These are phyloP conservation scores for Arxiozyma bovina DNA, from an alignment of 1,139 yeast species.

Conservation along the genomic window DNA sequence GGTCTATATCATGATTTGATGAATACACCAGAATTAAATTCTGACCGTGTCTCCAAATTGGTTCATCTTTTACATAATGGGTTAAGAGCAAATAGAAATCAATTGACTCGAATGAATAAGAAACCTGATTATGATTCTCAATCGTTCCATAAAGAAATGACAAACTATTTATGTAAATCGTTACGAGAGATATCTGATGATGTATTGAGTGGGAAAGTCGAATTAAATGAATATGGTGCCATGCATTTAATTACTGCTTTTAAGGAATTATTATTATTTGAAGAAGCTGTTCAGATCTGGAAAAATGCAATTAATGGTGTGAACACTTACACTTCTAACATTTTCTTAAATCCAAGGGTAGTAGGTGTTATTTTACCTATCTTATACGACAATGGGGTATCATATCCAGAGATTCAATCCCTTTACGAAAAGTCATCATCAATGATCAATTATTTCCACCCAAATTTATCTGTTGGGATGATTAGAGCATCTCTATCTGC, in stretches of 20 bases:
- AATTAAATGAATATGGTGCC: conserved; percentile 44
- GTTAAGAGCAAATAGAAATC: conserved; percentile 42
- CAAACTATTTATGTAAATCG: conserved; percentile 38
- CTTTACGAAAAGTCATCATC: conserved; percentile 39
- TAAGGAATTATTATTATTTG: conserved; percentile 43
- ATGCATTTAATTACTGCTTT: conserved; percentile 52
- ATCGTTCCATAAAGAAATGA: conserved; percentile 43
- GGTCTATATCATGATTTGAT: conserved; percentile 38
- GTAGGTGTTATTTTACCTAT: conserved; percentile 67
- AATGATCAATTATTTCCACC: conserved; percentile 35
- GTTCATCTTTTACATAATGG: conserved; percentile 44
- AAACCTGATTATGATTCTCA: conserved; percentile 49
- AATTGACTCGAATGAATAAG: conserved; percentile 41
- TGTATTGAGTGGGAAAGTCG: conserved; percentile 34
- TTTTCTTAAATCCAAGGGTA: conserved; percentile 44
- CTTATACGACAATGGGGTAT: conserved; percentile 52
- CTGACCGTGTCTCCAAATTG: conserved; percentile 38
- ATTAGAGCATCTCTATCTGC: conserved; percentile 50
- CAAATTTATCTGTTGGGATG: conserved; percentile 52
- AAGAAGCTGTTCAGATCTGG: conserved; percentile 50
- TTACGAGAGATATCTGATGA: conserved; percentile 44
- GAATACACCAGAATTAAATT: conserved; percentile 38
- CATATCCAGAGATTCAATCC: conserved; percentile 50
- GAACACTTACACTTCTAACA: conserved; percentile 24
- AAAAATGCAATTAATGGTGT: conserved; percentile 35